Base-by-base conservation (phyloP, 2,329 filamentous ascomycete species). In the Thielaviopsis musarum region DNA sequence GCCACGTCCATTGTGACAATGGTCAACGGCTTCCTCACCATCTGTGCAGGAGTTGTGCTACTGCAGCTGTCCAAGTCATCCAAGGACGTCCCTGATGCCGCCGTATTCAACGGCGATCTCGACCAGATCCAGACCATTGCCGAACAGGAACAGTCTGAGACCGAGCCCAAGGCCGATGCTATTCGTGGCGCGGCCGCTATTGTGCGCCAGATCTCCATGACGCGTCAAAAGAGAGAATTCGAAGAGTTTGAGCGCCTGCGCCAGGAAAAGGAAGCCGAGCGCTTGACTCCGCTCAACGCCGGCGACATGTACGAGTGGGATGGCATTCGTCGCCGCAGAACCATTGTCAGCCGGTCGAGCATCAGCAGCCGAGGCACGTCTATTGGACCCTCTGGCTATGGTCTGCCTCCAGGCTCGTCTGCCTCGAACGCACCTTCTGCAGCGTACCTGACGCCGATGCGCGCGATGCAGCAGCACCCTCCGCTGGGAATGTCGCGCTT, bases 51-150 rank as follows among this genome's bases (percentile, higher is more conserved):
- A 0, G 93, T 97, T 5, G 85, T 97, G 0, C 73, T 98, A 7
- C 74, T 98, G 10, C 93, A 98, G 69, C 80, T 98, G n/a, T 96
- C 93, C 57, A 97, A 97, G 70, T 96, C 91, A 0, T 88, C 93
- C 66, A 98, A 97, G 69, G 91, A 98, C 67, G 91, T 98, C 0
- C 93, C 93, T 6, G 93, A 97, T 69, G 78, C 89, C 0, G 90
- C 91, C 34, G 84, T 98, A 48, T 95, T 98, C 75, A 83, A 84
- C 59, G 93, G 91, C 52, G 90, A 97, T 67, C 78, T 98, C 57
- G 87, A 97, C 67, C 91, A 98, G 75, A 87, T 97, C 58, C 88
- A 93, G 34, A 95, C 91, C 30, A 93, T 97, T 63, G 91, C 88
- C 54, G 88, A 96, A 66, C 89, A 95, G 67, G 89, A 95, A 69